Evolutionary conservation across 768 basidiomycete genomes (phyloP).

Genomic region (Amanita jacksonii): DNA sequence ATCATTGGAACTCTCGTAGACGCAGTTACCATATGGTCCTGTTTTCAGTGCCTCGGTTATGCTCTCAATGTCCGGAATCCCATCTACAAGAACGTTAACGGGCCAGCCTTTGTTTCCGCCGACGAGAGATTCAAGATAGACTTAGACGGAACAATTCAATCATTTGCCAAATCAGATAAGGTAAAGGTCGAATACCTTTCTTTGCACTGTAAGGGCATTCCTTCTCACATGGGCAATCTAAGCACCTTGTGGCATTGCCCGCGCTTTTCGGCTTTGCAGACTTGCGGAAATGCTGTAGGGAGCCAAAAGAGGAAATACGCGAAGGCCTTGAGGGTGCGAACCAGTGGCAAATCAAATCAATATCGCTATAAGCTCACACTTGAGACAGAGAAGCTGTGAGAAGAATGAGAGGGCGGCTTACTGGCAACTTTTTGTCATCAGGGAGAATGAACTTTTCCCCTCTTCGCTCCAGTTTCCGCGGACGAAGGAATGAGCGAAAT

Average conservation of each 20-base stretch:
- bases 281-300: constrained; percentile 73
- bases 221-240: constrained; percentile 64
- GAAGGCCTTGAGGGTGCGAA: constrained; percentile 53
- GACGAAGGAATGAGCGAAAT: constrained; percentile 87
- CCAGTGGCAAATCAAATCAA: constrained; percentile 78
- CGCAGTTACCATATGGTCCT: constrained; percentile 74
- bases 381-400: constrained; percentile 4
- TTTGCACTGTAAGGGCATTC: constrained; percentile 84
- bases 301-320: constrained; percentile 80
- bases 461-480: constrained; percentile 75
- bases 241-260: constrained; percentile 58
- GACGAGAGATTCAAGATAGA: constrained; percentile 72
- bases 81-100: constrained; percentile 59
- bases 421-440: constrained; percentile 92
- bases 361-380: constrained; percentile 48
- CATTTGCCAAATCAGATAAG: too few species aligned
- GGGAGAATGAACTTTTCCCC: constrained; percentile 60
- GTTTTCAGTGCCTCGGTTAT: constrained; percentile 59
- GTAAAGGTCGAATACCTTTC: constrained; percentile 41
- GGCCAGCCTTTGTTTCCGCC: constrained; percentile 57
- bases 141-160: too few species aligned
- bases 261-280: constrained; percentile 61
- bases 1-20: constrained; percentile 79
- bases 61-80: constrained; percentile 80
- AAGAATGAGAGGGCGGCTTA: constrained; percentile 26